phyloP scores from a whole-genome alignment of 2,329 filamentous ascomycete genomes.

The Neoascochyta sp. region DNA sequence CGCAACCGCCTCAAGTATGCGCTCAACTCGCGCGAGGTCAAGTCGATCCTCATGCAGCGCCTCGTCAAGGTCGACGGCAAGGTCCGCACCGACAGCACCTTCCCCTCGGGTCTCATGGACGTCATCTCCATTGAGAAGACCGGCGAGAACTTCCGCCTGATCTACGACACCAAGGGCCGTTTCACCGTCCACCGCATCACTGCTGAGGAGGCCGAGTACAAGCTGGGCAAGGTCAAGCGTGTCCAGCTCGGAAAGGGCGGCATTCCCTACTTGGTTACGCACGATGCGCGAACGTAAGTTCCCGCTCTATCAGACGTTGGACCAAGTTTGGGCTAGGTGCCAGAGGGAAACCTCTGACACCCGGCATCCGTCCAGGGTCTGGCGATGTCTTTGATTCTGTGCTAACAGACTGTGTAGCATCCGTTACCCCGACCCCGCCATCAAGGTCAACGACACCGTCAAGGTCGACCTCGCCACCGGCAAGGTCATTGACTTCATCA shows the following conservation, averaged over 20 bases:
- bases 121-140: constrained; percentile 99
- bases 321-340: constrained; percentile 47
- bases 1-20: constrained; percentile 92
- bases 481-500: constrained; percentile 98
- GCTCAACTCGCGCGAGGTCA: constrained; percentile 96
- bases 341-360: constrained; percentile 53
- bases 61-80: constrained; percentile 99
- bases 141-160: constrained; percentile 98
- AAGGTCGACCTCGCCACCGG: constrained; percentile 96
- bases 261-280: constrained; percentile 99
- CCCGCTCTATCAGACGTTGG: constrained; percentile 99
- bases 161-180: constrained; percentile 99
- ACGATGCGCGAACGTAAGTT: constrained; percentile 99
- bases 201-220: constrained; percentile 98
- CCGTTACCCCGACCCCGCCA: constrained; percentile 95
- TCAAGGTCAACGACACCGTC: constrained; percentile 99
- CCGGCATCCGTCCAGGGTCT: constrained; percentile 99
- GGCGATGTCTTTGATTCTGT: constrained; percentile 53
- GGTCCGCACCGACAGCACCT: constrained; percentile 98
- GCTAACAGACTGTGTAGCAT: constrained; percentile 63
- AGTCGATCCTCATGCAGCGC: constrained; percentile 98
- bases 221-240: constrained; percentile 99
- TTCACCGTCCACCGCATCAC: constrained; percentile 99
- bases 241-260: constrained; percentile 98
- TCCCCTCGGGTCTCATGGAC: constrained; percentile 98